Conservation (phyloP, 2,329 filamentous ascomycete genomes). For the Lachnellula hyalina region DNA sequence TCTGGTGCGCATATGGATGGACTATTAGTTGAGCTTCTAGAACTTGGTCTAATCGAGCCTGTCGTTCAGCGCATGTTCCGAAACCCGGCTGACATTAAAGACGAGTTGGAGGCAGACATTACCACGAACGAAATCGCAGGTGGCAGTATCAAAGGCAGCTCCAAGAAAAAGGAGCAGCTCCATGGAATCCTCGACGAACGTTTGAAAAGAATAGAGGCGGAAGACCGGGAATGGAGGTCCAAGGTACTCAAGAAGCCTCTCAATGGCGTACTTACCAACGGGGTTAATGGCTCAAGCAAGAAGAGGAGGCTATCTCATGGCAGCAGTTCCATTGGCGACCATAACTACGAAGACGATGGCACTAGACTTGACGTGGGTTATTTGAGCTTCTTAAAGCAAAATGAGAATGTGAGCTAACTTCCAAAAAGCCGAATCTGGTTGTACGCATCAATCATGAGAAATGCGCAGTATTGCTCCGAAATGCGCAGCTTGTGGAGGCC, state of each 20-base stretch:
- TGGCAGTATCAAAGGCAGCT: slow-evolving; percentile 50
- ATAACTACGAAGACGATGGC: slow-evolving; percentile 37
- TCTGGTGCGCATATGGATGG: slow-evolving; percentile 36
- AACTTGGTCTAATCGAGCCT: slow-evolving; percentile 62
- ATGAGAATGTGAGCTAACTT: slow-evolving; percentile 24
- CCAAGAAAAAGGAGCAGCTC: slow-evolving; percentile 63
- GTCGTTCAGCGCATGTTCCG: slow-evolving; percentile 53
- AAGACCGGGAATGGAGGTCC: slow-evolving; percentile 39
- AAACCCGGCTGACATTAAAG: slow-evolving; percentile 55
- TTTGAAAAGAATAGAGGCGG: slow-evolving; percentile 46
- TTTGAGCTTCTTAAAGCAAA: slow-evolving; percentile 7
- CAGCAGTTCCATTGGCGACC: slow-evolving; percentile 33
- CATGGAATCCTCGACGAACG: slow-evolving; percentile 49
- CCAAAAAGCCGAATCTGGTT: slow-evolving; percentile 59
- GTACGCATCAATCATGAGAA: slow-evolving; percentile 82
- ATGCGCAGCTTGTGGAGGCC: slow-evolving; percentile 67
- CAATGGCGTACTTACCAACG: slow-evolving; percentile 24
- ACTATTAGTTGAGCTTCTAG: slow-evolving; percentile 46
- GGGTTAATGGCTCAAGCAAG: slow-evolving; percentile 36
- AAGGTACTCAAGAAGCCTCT: slow-evolving; percentile 46
- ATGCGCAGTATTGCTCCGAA: slow-evolving; percentile 76
- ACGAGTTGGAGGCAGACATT: slow-evolving; percentile 59
- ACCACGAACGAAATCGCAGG: slow-evolving; percentile 39
- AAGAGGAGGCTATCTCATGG: slow-evolving; percentile 51
- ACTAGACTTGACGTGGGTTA: slow-evolving; percentile 46